A percentile compares a stretch with the other conserved stretches of the same genome.
Evolutionary conservation across 2,329 filamentous ascomycete genomes (phyloP).

Genomic region (Drechslera avenae): DNA sequence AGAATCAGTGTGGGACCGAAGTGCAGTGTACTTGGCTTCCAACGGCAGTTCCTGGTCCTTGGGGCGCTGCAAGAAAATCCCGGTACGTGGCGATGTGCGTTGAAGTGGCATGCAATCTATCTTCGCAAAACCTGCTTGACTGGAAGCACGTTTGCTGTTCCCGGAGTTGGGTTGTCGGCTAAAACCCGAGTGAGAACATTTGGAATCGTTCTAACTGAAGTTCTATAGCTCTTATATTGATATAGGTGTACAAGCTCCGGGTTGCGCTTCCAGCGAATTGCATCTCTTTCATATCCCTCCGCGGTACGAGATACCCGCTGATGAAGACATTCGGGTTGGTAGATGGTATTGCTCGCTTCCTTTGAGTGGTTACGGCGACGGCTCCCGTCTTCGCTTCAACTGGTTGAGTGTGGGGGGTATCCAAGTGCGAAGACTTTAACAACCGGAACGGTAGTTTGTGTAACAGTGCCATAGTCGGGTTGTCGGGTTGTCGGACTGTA

Average conservation of each 20-base stretch:
- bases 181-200: background rate
- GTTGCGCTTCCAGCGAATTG: background rate
- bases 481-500: no score
- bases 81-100: background rate
- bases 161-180: background rate
- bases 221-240: background rate
- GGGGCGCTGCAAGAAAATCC: background rate
- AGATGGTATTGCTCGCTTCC: background rate
- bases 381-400: background rate
- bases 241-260: background rate
- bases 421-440: background rate
- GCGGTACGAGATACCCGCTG: background rate
- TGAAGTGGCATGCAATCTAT: background rate
- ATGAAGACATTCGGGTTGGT: background rate
- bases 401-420: no score
- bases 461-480: no score
- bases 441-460: background rate
- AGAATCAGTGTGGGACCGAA: background rate
- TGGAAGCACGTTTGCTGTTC: background rate
- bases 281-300: background rate
- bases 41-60: background rate
- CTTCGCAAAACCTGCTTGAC: constrained; percentile 5
- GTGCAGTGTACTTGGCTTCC: background rate
- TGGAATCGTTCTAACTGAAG: background rate
- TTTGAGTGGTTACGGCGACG: background rate